phyloP scores from a whole-genome alignment of 495 filamentous ascomycete species.

The Daldinia vernicosa region DNA sequence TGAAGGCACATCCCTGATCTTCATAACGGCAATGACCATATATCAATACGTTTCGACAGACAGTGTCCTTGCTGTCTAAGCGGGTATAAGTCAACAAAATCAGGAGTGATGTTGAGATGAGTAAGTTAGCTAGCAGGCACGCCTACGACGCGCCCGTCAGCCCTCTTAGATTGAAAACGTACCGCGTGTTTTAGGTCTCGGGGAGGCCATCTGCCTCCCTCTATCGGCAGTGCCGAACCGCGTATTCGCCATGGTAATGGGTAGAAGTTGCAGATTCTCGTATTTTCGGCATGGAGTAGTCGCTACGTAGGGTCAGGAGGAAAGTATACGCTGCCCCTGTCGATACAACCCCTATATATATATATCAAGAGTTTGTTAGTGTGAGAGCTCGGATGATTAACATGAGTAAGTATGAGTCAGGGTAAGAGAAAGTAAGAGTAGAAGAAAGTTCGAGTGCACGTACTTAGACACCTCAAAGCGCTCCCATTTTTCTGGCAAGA shows the following conservation, averaged over 20 bases:
- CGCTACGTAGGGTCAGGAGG: constrained; percentile 22
- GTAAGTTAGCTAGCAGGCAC: not conserved
- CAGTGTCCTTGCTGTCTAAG: constrained; percentile 76
- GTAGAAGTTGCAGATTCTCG: constrained; percentile 28
- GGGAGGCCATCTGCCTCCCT: constrained; percentile 61
- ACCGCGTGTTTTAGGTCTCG: constrained; percentile 61
- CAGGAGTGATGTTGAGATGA: constrained; percentile 4
- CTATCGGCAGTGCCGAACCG: constrained; percentile 55
- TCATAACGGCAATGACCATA: constrained; percentile 94
- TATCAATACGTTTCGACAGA: constrained; percentile 92
- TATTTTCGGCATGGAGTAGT: constrained; percentile 36
- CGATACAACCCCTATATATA: constrained; percentile 34
- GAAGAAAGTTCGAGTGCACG: constrained; percentile 14
- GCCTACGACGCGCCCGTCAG: not conserved
- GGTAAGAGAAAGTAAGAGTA: not conserved
- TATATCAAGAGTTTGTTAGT: not conserved
- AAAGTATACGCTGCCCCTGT: constrained; percentile 35
- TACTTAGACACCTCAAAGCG: constrained; percentile 45
- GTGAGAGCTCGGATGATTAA: not conserved
- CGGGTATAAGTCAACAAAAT: constrained; percentile 5
- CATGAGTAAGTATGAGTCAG: not conserved
- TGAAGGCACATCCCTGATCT: constrained; percentile 91
- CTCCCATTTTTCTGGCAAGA: constrained; percentile 44
- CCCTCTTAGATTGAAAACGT: constrained; percentile 26
- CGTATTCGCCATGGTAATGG: constrained; percentile 53